Percentiles rank a stretch among this genome's conserved stretches.
Conservation (phyloP, 2,329 filamentous ascomycete species). For the Lasiodiplodia sp. region DNA sequence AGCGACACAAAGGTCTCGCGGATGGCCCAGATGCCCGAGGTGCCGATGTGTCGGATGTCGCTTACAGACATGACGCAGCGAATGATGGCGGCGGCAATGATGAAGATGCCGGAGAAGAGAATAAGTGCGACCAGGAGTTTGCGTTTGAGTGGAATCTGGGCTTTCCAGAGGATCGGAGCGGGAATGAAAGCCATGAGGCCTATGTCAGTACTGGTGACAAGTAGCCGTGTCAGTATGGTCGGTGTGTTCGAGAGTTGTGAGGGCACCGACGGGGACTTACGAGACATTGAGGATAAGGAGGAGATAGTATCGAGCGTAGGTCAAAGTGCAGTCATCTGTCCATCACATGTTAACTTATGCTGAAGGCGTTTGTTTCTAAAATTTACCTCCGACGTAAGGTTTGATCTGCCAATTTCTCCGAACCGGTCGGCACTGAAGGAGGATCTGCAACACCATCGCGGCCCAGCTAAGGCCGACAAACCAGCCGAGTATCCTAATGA, state of each 20-base stretch:
- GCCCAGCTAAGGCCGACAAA: constrained; percentile 42
- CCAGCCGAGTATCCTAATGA: constrained; percentile 15
- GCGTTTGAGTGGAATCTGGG: constrained; percentile 47
- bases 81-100: constrained; percentile 52
- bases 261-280: background rate
- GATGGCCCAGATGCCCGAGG: constrained; percentile 53
- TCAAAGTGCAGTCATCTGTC: constrained; percentile 42
- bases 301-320: constrained; percentile 45
- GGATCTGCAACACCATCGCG: constrained; percentile 44
- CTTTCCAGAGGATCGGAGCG: constrained; percentile 51
- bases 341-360: background rate
- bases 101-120: constrained; percentile 55
- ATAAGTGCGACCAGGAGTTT: constrained; percentile 51
- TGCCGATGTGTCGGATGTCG: constrained; percentile 46
- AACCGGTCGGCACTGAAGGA: constrained; percentile 44
- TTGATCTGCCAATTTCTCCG: constrained; percentile 52
- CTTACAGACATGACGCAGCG: constrained; percentile 51
- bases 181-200: constrained; percentile 50
- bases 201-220: constrained; percentile 43
- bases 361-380: background rate
- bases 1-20: constrained; percentile 56
- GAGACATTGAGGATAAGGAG: constrained; percentile 48
- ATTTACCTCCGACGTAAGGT: constrained; percentile 49
- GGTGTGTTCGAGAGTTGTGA: background rate
- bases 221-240: background rate